These are phyloP conservation scores for Priceomyces medius DNA, from an alignment of 805 yeast species.

Conservation along the genomic window DNA sequence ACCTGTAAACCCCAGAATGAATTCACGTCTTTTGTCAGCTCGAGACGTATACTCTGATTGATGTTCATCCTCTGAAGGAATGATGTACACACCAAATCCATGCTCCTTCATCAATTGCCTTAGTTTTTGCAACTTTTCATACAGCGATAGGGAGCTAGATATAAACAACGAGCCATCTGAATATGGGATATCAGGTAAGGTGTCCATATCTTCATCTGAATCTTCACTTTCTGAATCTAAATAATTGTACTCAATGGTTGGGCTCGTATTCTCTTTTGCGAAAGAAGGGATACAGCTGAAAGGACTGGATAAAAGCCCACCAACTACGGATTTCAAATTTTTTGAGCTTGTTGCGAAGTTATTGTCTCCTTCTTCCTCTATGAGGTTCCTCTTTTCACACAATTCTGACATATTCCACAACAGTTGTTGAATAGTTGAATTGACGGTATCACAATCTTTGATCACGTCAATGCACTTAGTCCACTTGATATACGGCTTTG, in stretches of 20 bases:
- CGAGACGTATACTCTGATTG: slow-evolving; percentile 85
- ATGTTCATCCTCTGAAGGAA: slow-evolving; percentile 91
- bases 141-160: slow-evolving; percentile 39
- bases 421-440: too few relatives aligned
- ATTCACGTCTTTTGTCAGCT: slow-evolving; percentile 80
- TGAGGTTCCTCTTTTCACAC: not conserved
- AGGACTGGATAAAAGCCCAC: not conserved
- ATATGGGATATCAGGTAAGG: not conserved
- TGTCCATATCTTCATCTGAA: not conserved
- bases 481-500: too few relatives aligned
- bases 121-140: slow-evolving; percentile 56
- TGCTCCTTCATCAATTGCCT: slow-evolving; percentile 63
- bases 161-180: not conserved
- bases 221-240: not conserved
- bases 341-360: not conserved
- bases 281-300: slow-evolving; percentile 3
- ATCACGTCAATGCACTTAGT: too few relatives aligned
- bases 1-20: slow-evolving; percentile 86
- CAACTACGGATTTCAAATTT: not conserved
- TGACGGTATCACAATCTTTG: too few relatives aligned
- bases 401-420: not conserved
- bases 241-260: not conserved
- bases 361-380: not conserved
- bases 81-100: slow-evolving; percentile 68
- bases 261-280: not conserved